Evolutionary conservation across 2,329 filamentous ascomycete species (phyloP), one percentile per base, ranked within the genome.

Genomic region (Calonectria leucothoes): DNA sequence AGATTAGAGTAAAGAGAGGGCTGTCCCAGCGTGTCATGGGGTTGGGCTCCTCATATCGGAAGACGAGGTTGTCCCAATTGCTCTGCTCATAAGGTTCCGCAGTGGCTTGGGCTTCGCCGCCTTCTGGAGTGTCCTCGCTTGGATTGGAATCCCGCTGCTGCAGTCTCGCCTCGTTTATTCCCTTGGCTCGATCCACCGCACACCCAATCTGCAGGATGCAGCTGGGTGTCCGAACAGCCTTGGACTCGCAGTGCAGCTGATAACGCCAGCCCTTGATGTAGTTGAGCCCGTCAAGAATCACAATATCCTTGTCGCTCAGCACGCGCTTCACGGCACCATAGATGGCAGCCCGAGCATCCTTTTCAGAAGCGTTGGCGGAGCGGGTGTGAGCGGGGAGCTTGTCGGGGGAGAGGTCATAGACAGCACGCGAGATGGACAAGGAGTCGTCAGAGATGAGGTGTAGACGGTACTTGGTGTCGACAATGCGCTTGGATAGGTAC

Each of bases 191-290:
- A n/a, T 91, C 90, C 4, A 86, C 83, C 12, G 86, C 81, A 75
- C 89, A 91, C 0, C 91, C 91, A 55, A 93, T 86, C 83, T 93
- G 91, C 75, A 97, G 86, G 70, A 97, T 91, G 80, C 93, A 95
- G 83, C 91, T 94, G 4, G 93, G 91, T 4, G 94, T 97, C 75
- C 92, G 87, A 68, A 94, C 86, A 61, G 94, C 94, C 84, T 97
- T 97, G 45, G 94, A 92, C 85, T 97, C 94, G 86, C 94, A 96
- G 83, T 93, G 93, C 27, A 97, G 87, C 87, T 97, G 94, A 83
- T 97, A 97, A 63, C 95, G 89, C 91, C 94, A 97, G 45, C 94
- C 95, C 84, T 97, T 97, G 86, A 97, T 97, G 85, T 97, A 97
- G 84, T 97, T 97, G 73, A 94, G 86, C 1, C 93, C 92, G 82